Evolutionary conservation across 345 rosid species (phyloP).

Genomic region (Balakata baccata): DNA sequence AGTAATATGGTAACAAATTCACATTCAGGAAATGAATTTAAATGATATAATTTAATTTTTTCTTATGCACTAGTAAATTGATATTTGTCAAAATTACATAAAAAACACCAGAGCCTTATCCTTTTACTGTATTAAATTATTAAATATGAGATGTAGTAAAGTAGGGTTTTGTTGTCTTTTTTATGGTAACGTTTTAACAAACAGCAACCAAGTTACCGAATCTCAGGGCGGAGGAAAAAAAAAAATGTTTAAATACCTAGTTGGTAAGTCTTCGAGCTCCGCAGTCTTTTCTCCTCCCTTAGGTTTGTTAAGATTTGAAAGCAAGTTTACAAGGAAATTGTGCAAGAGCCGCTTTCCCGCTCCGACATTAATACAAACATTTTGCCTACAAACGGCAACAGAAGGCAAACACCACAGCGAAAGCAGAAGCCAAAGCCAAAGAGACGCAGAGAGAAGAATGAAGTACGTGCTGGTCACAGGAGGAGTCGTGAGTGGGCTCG

Average conservation of each 20-base stretch:
- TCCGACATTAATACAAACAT: slow-evolving; percentile 46
- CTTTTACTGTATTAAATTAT: background rate
- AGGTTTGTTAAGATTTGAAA: slow-evolving; percentile 19
- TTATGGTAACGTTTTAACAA: background rate
- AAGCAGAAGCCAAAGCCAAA: background rate
- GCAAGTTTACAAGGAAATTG: background rate
- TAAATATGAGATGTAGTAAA: background rate
- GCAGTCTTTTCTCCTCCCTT: slow-evolving; percentile 5
- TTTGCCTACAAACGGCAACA: slow-evolving; percentile 24
- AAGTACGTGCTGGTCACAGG: slow-evolving; percentile 93
- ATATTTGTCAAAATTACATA: background rate
- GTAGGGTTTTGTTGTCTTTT: background rate
- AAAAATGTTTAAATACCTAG: slow-evolving; percentile 11
- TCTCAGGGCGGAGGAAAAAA: background rate
- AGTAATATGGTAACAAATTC: background rate
- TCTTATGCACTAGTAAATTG: background rate
- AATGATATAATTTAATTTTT: background rate
- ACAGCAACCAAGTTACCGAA: background rate
- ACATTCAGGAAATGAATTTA: background rate
- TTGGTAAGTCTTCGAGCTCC: background rate
- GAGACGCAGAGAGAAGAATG: slow-evolving; percentile 36
- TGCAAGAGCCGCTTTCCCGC: slow-evolving; percentile 24
- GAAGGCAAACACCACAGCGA: background rate
- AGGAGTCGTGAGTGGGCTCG: slow-evolving; percentile 97
- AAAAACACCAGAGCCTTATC: background rate